These are phyloP conservation scores for Aspergillus quadrilineatus DNA, from an alignment of 2,329 filamentous ascomycete genomes.

Conservation along the genomic window DNA sequence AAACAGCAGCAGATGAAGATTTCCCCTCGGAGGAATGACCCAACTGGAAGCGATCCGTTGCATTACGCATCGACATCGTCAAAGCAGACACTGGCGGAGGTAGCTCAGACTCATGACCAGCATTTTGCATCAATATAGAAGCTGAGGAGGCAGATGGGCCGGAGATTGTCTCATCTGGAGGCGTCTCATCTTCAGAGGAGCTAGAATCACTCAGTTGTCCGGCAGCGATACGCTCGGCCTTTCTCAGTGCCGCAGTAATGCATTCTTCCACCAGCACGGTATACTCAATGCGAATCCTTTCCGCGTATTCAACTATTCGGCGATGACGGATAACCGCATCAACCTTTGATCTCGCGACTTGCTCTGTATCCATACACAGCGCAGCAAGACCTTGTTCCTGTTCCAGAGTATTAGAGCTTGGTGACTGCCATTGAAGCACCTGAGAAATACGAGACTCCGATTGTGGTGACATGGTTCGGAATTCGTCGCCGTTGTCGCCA, in stretches of 20 bases:
- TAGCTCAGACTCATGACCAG: constrained; percentile 12
- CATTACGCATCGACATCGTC: constrained; percentile 56
- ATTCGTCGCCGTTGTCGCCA: constrained; percentile 64
- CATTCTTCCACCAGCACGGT: constrained; percentile 91
- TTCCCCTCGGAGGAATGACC: constrained; percentile 48
- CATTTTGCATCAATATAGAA: constrained; percentile 11
- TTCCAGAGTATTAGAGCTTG: constrained; percentile 84
- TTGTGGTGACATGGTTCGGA: constrained; percentile 90
- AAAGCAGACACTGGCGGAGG: constrained; percentile 49
- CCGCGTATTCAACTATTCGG: constrained; percentile 90
- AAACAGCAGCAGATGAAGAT: constrained; percentile 65
- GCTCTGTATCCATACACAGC: constrained; percentile 87
- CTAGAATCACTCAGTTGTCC: constrained; percentile 80
- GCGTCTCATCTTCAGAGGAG: constrained; percentile 57
- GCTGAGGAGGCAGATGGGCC: constrained; percentile 9
- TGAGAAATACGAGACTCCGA: constrained; percentile 94
- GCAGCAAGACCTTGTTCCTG: constrained; percentile 87
- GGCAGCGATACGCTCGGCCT: constrained; percentile 82
- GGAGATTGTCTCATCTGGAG: constrained; percentile 36
- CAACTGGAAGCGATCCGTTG: constrained; percentile 51
- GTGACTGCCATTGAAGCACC: constrained; percentile 94
- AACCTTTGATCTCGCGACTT: constrained; percentile 79
- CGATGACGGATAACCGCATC: constrained; percentile 90
- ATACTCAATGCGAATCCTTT: constrained; percentile 92
- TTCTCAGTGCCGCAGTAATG: constrained; percentile 85